Evolutionary conservation across 2,329 filamentous ascomycete species (phyloP).

Genomic region (Albifimbria verrucaria): DNA sequence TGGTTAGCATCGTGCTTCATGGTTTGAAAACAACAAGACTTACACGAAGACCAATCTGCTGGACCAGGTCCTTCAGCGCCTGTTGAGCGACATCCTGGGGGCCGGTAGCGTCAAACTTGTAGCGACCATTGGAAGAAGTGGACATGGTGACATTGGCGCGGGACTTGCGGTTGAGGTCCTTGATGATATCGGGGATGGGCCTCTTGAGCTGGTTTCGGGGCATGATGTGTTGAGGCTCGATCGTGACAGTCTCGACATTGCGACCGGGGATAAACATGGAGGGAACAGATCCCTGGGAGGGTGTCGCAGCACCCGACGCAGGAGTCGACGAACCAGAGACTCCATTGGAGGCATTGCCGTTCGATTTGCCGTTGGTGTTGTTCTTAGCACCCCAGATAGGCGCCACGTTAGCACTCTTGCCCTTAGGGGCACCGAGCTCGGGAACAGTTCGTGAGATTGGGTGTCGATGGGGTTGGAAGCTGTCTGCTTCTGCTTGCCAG

Average conservation of each 20-base stretch:
- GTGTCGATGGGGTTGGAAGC: slow-evolving; percentile 63
- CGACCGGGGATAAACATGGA: slow-evolving; percentile 78
- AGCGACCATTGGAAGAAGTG: slow-evolving; percentile 65
- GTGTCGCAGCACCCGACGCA: slow-evolving; percentile 52
- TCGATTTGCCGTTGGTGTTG: slow-evolving; percentile 46
- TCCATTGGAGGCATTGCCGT: slow-evolving; percentile 53
- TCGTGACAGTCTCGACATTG: slow-evolving; percentile 70
- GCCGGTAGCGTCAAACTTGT: slow-evolving; percentile 82
- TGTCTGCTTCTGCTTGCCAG: slow-evolving; percentile 65
- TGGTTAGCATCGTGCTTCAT: slow-evolving; percentile 13
- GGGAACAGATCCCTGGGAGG: slow-evolving; percentile 28
- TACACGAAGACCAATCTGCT: slow-evolving; percentile 84
- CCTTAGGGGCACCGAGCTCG: slow-evolving; percentile 70
- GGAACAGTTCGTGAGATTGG: slow-evolving; percentile 87
- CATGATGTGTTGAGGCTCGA: slow-evolving; percentile 73
- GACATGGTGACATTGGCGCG: slow-evolving; percentile 81
- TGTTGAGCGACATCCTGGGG: slow-evolving; percentile 80
- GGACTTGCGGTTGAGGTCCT: slow-evolving; percentile 89
- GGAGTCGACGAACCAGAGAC: slow-evolving; percentile 61
- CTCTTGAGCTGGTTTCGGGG: slow-evolving; percentile 77
- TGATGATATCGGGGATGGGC: slow-evolving; percentile 78
- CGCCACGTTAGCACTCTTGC: slow-evolving; percentile 64
- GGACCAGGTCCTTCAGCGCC: slow-evolving; percentile 84
- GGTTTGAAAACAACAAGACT: slow-evolving; percentile 17
- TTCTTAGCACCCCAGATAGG: slow-evolving; percentile 77